Conservation (phyloP, 192 early-diverging fungal genomes). For the Coemansia sp. region DNA sequence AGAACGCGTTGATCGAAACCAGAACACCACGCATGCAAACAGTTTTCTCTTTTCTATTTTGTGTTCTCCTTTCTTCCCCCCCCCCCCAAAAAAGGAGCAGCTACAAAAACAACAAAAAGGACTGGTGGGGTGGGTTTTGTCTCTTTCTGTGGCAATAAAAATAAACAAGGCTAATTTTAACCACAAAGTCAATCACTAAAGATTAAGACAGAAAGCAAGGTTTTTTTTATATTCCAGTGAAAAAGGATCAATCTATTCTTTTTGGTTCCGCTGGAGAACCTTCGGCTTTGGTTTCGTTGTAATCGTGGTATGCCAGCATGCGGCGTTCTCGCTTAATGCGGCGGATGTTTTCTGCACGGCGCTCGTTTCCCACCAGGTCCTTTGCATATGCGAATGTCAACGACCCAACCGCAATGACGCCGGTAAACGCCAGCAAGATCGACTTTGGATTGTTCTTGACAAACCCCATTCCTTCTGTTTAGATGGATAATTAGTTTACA, state of each 20-base stretch:
- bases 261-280: no score
- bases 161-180: no score
- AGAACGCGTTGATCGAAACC: not conserved
- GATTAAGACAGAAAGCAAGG: no score
- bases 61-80: no score
- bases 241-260: no score
- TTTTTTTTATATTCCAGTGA: no score
- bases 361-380: constrained; percentile 43
- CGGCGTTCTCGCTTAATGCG: constrained; percentile 45
- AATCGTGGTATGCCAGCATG: constrained; percentile 19
- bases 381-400: constrained; percentile 38
- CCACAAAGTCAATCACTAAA: no score
- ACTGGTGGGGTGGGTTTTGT: no score
- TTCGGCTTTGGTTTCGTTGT: constrained; percentile 14
- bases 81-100: no score
- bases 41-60: not conserved
- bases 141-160: not conserved
- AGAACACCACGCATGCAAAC: not conserved
- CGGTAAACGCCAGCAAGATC: constrained; percentile 36
- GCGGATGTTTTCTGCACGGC: constrained; percentile 43
- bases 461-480: constrained; percentile 18
- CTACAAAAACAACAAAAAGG: no score
- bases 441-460: constrained; percentile 48
- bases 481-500: no score
- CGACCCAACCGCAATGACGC: constrained; percentile 34